phyloP scores from a whole-genome alignment of 2,329 filamentous ascomycete species.

The Colletotrichum chrysophilum region DNA sequence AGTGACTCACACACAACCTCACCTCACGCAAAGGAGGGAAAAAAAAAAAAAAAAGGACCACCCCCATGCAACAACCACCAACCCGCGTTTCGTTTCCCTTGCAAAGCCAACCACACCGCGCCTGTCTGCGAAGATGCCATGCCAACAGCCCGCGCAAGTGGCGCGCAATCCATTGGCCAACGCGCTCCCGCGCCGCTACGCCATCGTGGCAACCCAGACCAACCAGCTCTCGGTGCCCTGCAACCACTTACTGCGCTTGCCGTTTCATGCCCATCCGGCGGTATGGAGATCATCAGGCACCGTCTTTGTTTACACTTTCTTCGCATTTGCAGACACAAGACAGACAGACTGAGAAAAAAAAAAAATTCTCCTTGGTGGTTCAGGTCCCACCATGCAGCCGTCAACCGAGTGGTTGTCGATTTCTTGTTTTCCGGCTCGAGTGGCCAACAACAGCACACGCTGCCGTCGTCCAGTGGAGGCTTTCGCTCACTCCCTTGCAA shows the following conservation, averaged over 20 bases:
- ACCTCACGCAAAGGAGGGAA: not conserved
- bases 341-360: not conserved
- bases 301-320: constrained; percentile 4
- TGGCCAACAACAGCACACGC: constrained; percentile 12
- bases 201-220: not conserved
- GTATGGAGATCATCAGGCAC: constrained; percentile 7
- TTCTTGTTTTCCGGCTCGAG: constrained; percentile 5
- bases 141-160: constrained; percentile 12
- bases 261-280: not conserved
- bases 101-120: not conserved
- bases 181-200: constrained; percentile 9
- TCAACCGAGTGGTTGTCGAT: constrained; percentile 5
- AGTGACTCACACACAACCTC: not conserved
- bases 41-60: not conserved
- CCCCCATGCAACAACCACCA: not conserved
- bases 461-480: constrained; percentile 12
- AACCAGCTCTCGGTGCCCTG: not conserved
- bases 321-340: not conserved
- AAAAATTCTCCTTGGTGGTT: not conserved
- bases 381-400: not conserved
- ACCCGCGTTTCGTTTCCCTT: not conserved
- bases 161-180: constrained; percentile 14
- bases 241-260: not conserved
- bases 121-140: not conserved
- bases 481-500: not conserved